Evolutionary conservation across 176 grass and related monocot genomes (phyloP).

Genomic region (Raddia distichophylla): DNA sequence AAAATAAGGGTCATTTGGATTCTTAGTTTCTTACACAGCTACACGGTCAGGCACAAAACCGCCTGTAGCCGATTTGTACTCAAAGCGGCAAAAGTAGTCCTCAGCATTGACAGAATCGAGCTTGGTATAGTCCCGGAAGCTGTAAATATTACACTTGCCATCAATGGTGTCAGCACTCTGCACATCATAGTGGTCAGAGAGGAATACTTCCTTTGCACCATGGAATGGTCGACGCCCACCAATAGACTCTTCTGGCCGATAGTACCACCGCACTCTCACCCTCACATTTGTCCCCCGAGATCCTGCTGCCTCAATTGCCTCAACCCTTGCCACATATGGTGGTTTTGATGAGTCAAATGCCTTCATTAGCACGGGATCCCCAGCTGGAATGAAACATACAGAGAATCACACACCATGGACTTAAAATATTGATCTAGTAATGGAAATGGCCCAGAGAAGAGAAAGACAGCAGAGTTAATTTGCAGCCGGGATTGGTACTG

Average conservation of each 20-base stretch:
- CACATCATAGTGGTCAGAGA: slow-evolving; percentile 90
- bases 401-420: slow-evolving; percentile 16
- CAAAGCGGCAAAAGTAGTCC: slow-evolving; percentile 87
- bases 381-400: slow-evolving; percentile 53
- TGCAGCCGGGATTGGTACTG: neutral
- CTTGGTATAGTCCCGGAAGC: slow-evolving; percentile 71
- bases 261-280: slow-evolving; percentile 84
- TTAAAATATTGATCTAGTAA: slow-evolving; percentile 18
- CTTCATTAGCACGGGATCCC: slow-evolving; percentile 73
- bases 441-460: neutral
- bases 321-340: slow-evolving; percentile 81
- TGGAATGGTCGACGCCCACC: slow-evolving; percentile 71
- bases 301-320: slow-evolving; percentile 67
- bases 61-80: slow-evolving; percentile 76
- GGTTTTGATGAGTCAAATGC: slow-evolving; percentile 58
- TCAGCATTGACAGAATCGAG: slow-evolving; percentile 71
- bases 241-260: slow-evolving; percentile 90
- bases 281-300: slow-evolving; percentile 61
- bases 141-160: slow-evolving; percentile 81
- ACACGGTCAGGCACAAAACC: slow-evolving; percentile 78
- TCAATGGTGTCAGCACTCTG: slow-evolving; percentile 96
- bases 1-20: neutral
- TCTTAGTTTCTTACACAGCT: slow-evolving; percentile 88
- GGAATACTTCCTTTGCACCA: slow-evolving; percentile 79
- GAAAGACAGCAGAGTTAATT: neutral